Base-by-base conservation (phyloP, 768 basidiomycete genomes). In the Rhizopogon rudus region DNA sequence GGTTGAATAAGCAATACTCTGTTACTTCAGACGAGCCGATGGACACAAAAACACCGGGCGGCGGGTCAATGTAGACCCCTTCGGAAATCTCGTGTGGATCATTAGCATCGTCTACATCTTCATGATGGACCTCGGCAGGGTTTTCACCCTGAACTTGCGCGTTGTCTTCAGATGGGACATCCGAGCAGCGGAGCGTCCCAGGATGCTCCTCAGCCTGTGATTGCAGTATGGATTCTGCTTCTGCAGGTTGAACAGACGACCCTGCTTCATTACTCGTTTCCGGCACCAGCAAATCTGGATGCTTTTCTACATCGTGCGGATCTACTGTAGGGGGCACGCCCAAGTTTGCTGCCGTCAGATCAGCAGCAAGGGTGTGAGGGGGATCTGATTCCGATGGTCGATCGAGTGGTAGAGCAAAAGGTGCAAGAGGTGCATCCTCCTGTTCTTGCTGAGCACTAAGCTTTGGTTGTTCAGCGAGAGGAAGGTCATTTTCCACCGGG, bases 11-110 rank as follows among this genome's bases (percentile, higher is more conserved):
- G 53, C 72, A 78, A 58, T 76, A 74, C 33, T 75, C 69, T 40
- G 68, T 60, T 17, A 72, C 73, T 45, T 73, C 74, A 35, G 80
- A 60, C 37, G 77, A 73, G 31, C 61, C 56, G 22, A 79, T 45
- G 8, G 72, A 72, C 35, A 88, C 65, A 37, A 88, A 71, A 43
- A 88, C 84, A 14, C 86, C 76, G 12, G 88, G 88, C 28, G 88
- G 88, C 29, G 86, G 84, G 57, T 88, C 87, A 51, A 87, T 87
- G 66, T 83, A 88, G 44, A 87, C 82, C 29, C 81, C 87, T 63
- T 83, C 82, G 25, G 79, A 82, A 52, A 82, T 79, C 67, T 81
- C 78, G 64, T 81, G 81, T n/a, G 79, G 79, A 66, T 84, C 76
- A 50, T 43, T 48, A 1, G 43, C 40, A 43, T 37, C 17, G 14